phyloP scores from a whole-genome alignment of 177 flowering plant genomes.

The Tripterygium wilfordii region DNA sequence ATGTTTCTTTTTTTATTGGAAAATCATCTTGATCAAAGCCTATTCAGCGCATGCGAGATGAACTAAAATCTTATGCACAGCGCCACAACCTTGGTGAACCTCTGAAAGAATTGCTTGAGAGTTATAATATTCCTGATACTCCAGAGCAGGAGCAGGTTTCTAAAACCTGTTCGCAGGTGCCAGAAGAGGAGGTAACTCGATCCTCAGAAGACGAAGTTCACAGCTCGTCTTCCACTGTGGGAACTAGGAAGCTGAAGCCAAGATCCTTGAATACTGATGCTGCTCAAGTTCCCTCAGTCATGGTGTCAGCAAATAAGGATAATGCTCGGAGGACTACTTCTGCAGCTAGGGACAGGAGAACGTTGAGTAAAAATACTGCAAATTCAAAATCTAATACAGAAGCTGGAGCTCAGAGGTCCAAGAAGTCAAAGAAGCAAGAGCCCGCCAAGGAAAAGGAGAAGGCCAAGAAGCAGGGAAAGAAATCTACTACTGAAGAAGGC shows the following conservation, averaged over 20 bases:
- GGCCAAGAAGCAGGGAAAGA: conserved; percentile 33
- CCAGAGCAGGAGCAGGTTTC: conserved; percentile 56
- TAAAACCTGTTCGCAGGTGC: conserved; percentile 46
- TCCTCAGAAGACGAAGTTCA: conserved; percentile 63
- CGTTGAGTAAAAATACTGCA: conserved; percentile 27
- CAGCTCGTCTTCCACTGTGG: conserved; percentile 37
- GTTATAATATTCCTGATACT: conserved; percentile 45
- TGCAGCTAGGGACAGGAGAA: conserved; percentile 19
- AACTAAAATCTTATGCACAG: conserved; percentile 59
- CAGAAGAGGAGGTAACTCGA: conserved; percentile 42
- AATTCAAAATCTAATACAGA: conserved; percentile 30
- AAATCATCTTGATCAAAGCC: conserved; percentile 34
- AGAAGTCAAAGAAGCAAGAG: conserved; percentile 33
- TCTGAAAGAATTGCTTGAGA: conserved; percentile 50
- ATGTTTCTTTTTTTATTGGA: not conserved
- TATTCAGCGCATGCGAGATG: conserved; percentile 61
- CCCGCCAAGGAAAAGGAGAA: conserved; percentile 23
- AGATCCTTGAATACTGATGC: conserved; percentile 45
- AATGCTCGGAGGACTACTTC: conserved; percentile 24
- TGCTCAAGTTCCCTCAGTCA: conserved; percentile 24
- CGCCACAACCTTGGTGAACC: conserved; percentile 49
- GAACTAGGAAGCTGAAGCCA: conserved; percentile 46
- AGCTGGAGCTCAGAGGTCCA: conserved; percentile 25
- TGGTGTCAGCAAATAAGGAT: conserved; percentile 32
- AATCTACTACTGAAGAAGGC: conserved; percentile 40